phyloP scores from a whole-genome alignment of 1,139 yeast genomes.

The Geotrichum aggregatum region DNA sequence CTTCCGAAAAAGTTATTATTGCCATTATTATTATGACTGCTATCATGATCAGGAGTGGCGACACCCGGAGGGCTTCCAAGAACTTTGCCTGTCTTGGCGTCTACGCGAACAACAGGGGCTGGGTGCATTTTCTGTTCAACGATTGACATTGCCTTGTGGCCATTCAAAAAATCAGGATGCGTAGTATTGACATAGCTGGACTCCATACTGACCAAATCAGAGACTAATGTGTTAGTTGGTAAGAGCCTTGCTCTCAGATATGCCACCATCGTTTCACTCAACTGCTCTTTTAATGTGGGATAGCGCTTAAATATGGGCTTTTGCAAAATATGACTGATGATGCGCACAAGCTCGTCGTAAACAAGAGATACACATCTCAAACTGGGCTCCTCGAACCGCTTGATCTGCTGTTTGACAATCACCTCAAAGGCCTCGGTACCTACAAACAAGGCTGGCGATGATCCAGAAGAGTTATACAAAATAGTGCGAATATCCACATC shows the following conservation, averaged over 20 bases:
- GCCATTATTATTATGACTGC: slow-evolving; percentile 41
- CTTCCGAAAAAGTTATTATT: slow-evolving; percentile 83
- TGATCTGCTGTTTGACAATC: slow-evolving; percentile 88
- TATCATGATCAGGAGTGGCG: slow-evolving; percentile 24
- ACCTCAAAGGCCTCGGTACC: slow-evolving; percentile 98
- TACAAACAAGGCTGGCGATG: slow-evolving; percentile 92
- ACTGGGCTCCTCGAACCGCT: slow-evolving; percentile 93
- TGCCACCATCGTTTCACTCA: slow-evolving; percentile 73
- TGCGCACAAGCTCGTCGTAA: slow-evolving; percentile 90
- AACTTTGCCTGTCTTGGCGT: slow-evolving; percentile 85
- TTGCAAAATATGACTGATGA: slow-evolving; percentile 76
- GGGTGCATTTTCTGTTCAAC: slow-evolving; percentile 88
- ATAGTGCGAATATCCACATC: slow-evolving; percentile 96
- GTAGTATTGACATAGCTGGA: slow-evolving; percentile 97
- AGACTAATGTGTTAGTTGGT: slow-evolving; percentile 82
- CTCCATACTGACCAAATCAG: slow-evolving; percentile 78
- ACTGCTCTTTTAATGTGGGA: slow-evolving; percentile 84
- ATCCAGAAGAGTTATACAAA: slow-evolving; percentile 86
- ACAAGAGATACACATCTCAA: slow-evolving; percentile 84
- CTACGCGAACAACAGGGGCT: slow-evolving; percentile 71
- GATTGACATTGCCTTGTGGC: slow-evolving; percentile 90
- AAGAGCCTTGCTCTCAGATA: slow-evolving; percentile 73
- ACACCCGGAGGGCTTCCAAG: slow-evolving; percentile 25
- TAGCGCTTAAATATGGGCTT: slow-evolving; percentile 80
- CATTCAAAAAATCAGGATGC: slow-evolving; percentile 92